A percentile compares a stretch with the other conserved stretches of the same genome.
phyloP scores from a whole-genome alignment of 805 yeast species.

The Metschnikowia lochheadii region DNA sequence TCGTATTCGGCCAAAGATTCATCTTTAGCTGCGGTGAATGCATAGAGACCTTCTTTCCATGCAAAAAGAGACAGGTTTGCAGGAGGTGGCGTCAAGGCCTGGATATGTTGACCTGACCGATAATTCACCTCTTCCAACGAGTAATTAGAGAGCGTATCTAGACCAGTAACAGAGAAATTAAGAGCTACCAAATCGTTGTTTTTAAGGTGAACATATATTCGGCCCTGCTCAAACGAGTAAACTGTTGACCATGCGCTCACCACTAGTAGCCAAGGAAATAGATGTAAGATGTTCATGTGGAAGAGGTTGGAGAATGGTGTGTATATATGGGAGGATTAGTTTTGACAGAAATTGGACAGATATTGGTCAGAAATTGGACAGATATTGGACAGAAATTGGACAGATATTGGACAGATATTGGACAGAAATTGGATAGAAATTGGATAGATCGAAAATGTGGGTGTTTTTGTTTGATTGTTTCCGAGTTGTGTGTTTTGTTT shows the following conservation, averaged over 20 bases:
- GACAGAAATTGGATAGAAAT: too few species aligned
- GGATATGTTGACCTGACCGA: conserved; percentile 21
- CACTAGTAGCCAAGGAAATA: conserved; percentile 2
- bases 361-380: not conserved
- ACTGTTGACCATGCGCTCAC: conserved; percentile 30
- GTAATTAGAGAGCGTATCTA: conserved; percentile 12
- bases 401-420: not conserved
- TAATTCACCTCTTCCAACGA: conserved; percentile 15
- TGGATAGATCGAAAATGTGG: too few species aligned
- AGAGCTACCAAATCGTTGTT: conserved; percentile 35
- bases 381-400: not conserved
- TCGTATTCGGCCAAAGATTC: conserved; percentile 7
- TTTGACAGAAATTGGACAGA: not conserved
- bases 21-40: conserved; percentile 17
- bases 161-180: conserved; percentile 34
- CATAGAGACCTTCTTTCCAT: conserved; percentile 27
- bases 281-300: not conserved
- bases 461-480: too few species aligned
- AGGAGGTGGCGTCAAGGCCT: conserved; percentile 29
- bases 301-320: too few species aligned
- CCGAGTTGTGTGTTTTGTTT: too few species aligned
- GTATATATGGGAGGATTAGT: not conserved
- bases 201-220: conserved; percentile 31
- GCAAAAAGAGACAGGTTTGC: conserved; percentile 29
- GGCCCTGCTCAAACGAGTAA: conserved; percentile 32